Evolutionary conservation across 2,329 filamentous ascomycete species (phyloP), one percentile per base, ranked within the genome.

Genomic region (Scytalidium sp.): DNA sequence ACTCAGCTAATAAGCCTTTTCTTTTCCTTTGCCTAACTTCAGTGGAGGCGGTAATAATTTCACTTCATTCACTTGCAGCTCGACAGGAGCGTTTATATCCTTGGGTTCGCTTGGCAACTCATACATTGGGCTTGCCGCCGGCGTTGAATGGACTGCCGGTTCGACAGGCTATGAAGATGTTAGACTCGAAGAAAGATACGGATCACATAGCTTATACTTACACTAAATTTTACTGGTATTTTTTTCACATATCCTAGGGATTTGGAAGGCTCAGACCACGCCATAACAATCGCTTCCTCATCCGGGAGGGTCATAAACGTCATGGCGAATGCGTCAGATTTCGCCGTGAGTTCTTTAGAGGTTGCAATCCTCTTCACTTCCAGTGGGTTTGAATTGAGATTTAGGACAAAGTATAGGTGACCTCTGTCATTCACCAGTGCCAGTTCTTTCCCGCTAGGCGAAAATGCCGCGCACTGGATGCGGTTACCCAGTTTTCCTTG

Each of bases 391-490:
- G 69, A 68, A 51, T 71, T 68, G 3, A 73, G 54, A 39, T 64
- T 68, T 1, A 64, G 66, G 3, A 70, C 63, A 25, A 68, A 61
- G 50, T 70, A 73, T 2, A 73, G 48, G 52, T 70, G 56, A 3
- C 70, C 70, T 46, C 67, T 70, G 49, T 70, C 67, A 46, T 72
- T 72, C 1, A 73, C 69, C 54, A 72, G 57, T 9, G 65, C 69
- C 8, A 73, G 52, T n/a, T 70, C 66, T 32, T 56, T 60, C 3
- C 69, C 69, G 0, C 66, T 65, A 0, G 64, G 62, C 2, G 70
- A 72, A 48, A 73, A 73, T 1, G 65, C 59, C 5, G 67, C 67
- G 23, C 63, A 66, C 51, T 72, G 70, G 2, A 73, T 70, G 1
- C 69, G 58, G 44, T 56, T 71, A 2, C 70, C 69, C 1, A 73